Percentiles rank a stretch among this genome's conserved stretches.
phyloP scores from a whole-genome alignment of 2,329 filamentous ascomycete species.

The Hansfordia pulvinata region DNA sequence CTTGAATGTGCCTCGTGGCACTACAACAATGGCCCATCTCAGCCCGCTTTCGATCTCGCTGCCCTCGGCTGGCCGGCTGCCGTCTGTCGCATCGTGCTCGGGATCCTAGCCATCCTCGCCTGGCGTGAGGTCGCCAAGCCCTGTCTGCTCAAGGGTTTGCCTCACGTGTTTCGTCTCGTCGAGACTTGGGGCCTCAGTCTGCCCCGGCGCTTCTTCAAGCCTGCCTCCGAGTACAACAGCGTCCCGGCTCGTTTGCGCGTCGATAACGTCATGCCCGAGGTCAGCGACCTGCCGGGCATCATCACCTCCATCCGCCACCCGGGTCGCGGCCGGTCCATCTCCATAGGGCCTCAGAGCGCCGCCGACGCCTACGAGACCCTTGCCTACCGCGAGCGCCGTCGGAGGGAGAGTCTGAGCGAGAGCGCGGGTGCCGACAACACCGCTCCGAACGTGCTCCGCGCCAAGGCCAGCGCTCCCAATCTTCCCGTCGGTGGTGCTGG shows the following conservation, averaged over 20 bases:
- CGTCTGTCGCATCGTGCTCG: conserved; percentile 56
- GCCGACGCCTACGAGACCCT: conserved; percentile 94
- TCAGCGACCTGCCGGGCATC: conserved; percentile 76
- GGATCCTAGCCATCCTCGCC: conserved; percentile 71
- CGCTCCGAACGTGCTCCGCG: no score
- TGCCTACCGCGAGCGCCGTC: conserved; percentile 64
- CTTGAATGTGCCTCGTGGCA: conserved; percentile 76
- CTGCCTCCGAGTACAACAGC: conserved; percentile 78
- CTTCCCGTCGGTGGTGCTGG: conserved; percentile 19
- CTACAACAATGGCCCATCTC: conserved; percentile 48
- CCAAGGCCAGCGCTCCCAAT: conserved; percentile 27
- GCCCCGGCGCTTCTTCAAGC: conserved; percentile 81
- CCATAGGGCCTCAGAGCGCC: conserved; percentile 85
- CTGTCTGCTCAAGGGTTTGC: conserved; percentile 59
- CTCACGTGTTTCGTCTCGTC: conserved; percentile 76
- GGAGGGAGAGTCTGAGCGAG: conserved; percentile 39
- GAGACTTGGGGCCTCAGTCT: conserved; percentile 68
- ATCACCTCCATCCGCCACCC: conserved; percentile 73
- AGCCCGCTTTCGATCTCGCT: conserved; percentile 43
- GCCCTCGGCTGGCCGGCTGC: conserved; percentile 53
- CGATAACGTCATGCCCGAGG: conserved; percentile 80
- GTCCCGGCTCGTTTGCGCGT: conserved; percentile 57
- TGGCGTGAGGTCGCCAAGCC: conserved; percentile 92
- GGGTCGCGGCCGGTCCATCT: conserved; percentile 64
- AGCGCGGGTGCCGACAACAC: conserved; percentile 38